Conservation (phyloP, 495 filamentous ascomycete species). For the Hypomontagnella monticulosa region DNA sequence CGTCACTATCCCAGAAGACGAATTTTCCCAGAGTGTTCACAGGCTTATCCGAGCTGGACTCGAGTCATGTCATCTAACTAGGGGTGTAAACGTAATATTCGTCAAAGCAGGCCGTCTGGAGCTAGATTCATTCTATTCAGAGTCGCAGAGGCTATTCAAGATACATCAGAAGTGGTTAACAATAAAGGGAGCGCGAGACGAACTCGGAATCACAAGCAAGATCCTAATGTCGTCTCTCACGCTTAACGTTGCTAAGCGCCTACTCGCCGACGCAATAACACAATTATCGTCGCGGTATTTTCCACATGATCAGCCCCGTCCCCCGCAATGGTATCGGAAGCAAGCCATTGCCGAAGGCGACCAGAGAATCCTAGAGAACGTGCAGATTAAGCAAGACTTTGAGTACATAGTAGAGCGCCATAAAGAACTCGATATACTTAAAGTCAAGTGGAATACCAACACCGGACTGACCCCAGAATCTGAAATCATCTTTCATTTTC, state of each 20-base stretch:
- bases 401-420: too few species aligned
- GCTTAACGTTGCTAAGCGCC: slow-evolving; percentile 5
- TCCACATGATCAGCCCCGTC: neutral
- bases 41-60: slow-evolving; percentile 14
- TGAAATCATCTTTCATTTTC: too few species aligned
- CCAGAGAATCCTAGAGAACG: slow-evolving; percentile 6
- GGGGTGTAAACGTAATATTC: neutral
- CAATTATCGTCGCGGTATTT: neutral
- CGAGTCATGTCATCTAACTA: neutral
- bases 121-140: slow-evolving; percentile 20
- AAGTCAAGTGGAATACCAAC: too few species aligned
- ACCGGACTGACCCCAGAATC: too few species aligned
- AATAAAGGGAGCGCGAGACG: slow-evolving; percentile 1
- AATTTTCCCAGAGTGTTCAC: neutral
- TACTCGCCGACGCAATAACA: slow-evolving; percentile 10
- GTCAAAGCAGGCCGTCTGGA: slow-evolving; percentile 4
- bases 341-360: neutral
- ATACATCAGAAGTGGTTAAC: slow-evolving; percentile 38
- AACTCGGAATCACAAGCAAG: neutral
- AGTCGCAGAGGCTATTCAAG: slow-evolving; percentile 2
- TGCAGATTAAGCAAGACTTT: too few species aligned
- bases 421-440: too few species aligned
- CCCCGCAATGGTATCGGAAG: neutral
- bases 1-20: neutral
- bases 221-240: neutral